phyloP scores from a whole-genome alignment of 495 filamentous ascomycete species.

The Penicillium waksmanii region DNA sequence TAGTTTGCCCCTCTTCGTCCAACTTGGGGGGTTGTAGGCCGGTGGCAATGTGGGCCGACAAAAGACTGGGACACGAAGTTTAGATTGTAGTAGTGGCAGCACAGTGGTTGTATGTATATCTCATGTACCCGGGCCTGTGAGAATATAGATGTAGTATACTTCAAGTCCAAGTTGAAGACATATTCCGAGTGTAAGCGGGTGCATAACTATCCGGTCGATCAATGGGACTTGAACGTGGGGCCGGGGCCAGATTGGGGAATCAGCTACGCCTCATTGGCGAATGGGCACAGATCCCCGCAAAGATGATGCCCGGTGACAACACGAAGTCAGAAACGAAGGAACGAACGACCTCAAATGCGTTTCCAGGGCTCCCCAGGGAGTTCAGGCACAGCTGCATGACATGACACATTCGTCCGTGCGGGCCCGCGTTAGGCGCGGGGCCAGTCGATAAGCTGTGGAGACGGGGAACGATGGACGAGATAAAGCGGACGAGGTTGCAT shows the following conservation, averaged over 20 bases:
- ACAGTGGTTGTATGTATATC: no score
- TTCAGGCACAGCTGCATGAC: slow-evolving; percentile 17
- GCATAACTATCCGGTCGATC: slow-evolving; percentile 13
- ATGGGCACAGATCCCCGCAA: slow-evolving; percentile 3
- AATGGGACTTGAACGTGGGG: slow-evolving; percentile 13
- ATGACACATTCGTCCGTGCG: slow-evolving; percentile 8
- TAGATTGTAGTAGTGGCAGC: neutral
- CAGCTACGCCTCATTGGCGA: slow-evolving; percentile 10
- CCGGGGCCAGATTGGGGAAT: slow-evolving; percentile 12
- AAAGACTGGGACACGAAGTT: neutral
- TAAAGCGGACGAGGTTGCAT: slow-evolving; percentile 17
- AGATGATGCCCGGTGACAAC: neutral
- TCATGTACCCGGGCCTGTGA: no score
- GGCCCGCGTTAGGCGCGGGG: slow-evolving; percentile 19
- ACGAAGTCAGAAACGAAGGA: neutral
- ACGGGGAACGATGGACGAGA: slow-evolving; percentile 9
- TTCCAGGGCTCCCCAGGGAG: slow-evolving; percentile 3
- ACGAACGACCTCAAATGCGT: neutral
- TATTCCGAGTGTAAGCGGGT: neutral
- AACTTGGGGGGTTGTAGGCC: neutral
- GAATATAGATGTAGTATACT: neutral
- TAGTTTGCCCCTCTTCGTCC: neutral
- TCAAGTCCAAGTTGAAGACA: neutral
- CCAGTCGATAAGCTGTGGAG: slow-evolving; percentile 18
- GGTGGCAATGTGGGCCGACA: neutral